Conservation (phyloP, 1,284 basidiomycete species). For the Trametes sp. region DNA sequence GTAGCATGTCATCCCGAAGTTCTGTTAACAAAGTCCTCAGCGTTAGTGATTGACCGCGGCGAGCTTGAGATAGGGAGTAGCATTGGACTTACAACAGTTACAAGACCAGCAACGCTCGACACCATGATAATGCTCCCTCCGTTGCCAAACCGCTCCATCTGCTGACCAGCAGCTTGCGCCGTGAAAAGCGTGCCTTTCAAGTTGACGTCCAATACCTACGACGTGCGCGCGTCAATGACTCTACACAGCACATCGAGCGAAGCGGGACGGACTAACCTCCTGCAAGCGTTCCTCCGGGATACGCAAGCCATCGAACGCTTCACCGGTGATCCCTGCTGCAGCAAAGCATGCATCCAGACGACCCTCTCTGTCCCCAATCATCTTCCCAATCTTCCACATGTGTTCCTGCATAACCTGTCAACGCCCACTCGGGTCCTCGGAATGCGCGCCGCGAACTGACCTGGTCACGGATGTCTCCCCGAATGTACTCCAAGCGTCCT, state of each 20-base stretch:
- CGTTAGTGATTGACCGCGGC: too few species aligned
- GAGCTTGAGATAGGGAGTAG: too few species aligned
- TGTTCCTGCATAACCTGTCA: conserved; percentile 31
- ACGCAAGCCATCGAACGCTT: conserved; percentile 68
- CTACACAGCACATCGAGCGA: not conserved
- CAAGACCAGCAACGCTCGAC: conserved; percentile 85
- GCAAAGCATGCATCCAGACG: conserved; percentile 80
- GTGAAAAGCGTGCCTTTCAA: conserved; percentile 79
- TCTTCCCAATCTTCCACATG: conserved; percentile 62
- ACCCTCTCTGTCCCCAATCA: conserved; percentile 69
- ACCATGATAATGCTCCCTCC: conserved; percentile 84
- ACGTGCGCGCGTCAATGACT: too few species aligned
- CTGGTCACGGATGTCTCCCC: conserved; percentile 43
- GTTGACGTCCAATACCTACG: conserved; percentile 81
- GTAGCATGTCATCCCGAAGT: conserved; percentile 58
- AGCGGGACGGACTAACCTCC: conserved; percentile 50
- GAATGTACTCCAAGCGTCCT: conserved; percentile 69
- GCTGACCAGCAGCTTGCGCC: conserved; percentile 79
- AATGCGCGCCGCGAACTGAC: not conserved
- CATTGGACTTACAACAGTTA: conserved; percentile 70
- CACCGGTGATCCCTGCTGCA: conserved; percentile 62
- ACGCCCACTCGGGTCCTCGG: too few species aligned
- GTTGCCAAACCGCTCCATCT: conserved; percentile 74
- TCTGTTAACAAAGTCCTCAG: not conserved
- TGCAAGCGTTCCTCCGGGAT: conserved; percentile 74